These are phyloP conservation scores for Torulaspora indica DNA, from an alignment of 805 yeast species.

Conservation along the genomic window DNA sequence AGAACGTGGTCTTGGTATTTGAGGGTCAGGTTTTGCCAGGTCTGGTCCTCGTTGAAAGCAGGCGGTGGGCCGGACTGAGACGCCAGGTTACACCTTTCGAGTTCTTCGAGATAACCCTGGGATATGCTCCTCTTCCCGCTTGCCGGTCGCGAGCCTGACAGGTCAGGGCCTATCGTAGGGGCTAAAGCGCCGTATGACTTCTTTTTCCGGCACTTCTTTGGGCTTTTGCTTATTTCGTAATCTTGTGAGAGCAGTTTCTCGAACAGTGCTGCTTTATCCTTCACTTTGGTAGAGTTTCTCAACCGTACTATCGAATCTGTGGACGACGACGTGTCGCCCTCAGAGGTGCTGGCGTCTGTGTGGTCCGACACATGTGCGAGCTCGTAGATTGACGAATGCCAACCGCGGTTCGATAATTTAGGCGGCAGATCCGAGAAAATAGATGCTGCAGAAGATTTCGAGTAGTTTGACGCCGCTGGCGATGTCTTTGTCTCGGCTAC, in stretches of 20 bases:
- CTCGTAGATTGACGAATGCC: conserved; percentile 20
- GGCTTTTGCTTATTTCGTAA: conserved; percentile 2
- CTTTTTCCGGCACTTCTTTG: conserved; percentile 12
- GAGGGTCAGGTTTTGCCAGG: conserved; percentile 2
- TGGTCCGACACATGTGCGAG: conserved; percentile 16
- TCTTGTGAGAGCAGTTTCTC: conserved; percentile 27
- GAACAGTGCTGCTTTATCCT: conserved; percentile 32
- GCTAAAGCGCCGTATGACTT: conserved; percentile 14
- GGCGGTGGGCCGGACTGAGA: conserved; percentile 5
- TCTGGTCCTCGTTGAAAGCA: not conserved
- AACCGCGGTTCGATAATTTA: conserved; percentile 19
- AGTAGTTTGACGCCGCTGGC: conserved; percentile 23
- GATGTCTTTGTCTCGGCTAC: conserved; percentile 4
- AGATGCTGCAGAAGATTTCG: conserved; percentile 26
- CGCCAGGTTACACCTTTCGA: conserved; percentile 19
- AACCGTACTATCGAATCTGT: conserved; percentile 25
- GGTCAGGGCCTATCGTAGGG: not conserved
- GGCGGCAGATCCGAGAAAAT: conserved; percentile 28
- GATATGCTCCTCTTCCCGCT: conserved; percentile 18
- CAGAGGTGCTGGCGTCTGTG: conserved; percentile 4
- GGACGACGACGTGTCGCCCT: conserved; percentile 15
- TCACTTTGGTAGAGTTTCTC: conserved; percentile 32
- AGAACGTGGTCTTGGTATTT: conserved; percentile 6
- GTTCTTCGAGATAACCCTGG: conserved; percentile 21
- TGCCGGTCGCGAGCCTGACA: conserved; percentile 1